These are phyloP conservation scores for Aspergillus flavus DNA, from an alignment of 2,329 filamentous ascomycete species.

Conservation along the genomic window DNA sequence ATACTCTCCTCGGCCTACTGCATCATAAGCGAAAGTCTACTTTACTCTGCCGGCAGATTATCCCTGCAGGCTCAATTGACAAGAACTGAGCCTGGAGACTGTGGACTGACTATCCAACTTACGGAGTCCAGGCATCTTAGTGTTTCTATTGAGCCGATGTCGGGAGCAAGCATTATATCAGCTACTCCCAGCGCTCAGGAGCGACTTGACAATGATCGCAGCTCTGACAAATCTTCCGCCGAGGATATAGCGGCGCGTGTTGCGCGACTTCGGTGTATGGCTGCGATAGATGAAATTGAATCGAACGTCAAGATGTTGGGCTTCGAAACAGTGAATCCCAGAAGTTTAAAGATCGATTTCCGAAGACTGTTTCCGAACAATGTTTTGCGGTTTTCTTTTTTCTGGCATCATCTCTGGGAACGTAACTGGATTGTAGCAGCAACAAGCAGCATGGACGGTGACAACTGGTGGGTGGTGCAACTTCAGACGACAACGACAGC, in stretches of 20 bases:
- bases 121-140: constrained; percentile 63
- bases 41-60: constrained; percentile 65
- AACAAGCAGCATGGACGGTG: constrained; percentile 70
- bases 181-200: constrained; percentile 62
- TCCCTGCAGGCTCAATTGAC: constrained; percentile 62
- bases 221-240: constrained; percentile 50
- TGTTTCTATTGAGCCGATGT: constrained; percentile 73
- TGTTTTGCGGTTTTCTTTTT: constrained; percentile 66
- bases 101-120: constrained; percentile 69
- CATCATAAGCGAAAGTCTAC: constrained; percentile 60
- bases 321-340: constrained; percentile 42
- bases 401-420: constrained; percentile 72
- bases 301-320: constrained; percentile 38
- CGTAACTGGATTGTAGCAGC: constrained; percentile 72
- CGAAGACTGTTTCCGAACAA: constrained; percentile 65
- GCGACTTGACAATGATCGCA: constrained; percentile 67
- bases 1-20: constrained; percentile 69
- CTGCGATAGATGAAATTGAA: constrained; percentile 45
- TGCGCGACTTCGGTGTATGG: constrained; percentile 40
- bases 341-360: constrained; percentile 47
- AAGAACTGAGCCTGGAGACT: constrained; percentile 65
- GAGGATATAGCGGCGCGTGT: constrained; percentile 45
- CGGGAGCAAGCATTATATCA: constrained; percentile 72
- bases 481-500: constrained; percentile 25
- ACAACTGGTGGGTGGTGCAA: constrained; percentile 74